Conservation (phyloP, 2,329 filamentous ascomycete species). For the Graphiopsis chlorocephala region DNA sequence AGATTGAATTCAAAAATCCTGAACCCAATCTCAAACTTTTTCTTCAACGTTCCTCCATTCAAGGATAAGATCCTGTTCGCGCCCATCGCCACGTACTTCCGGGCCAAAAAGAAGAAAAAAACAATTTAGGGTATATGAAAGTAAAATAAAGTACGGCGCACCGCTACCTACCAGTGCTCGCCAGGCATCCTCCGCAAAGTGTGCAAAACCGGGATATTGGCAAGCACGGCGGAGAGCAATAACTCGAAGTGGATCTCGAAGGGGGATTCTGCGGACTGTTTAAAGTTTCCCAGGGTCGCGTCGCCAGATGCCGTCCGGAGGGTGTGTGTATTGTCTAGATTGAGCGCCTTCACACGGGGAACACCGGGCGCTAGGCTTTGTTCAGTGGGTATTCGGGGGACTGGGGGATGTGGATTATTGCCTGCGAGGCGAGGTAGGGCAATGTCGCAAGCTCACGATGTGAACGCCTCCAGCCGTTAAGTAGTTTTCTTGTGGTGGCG, state of each 20-base stretch:
- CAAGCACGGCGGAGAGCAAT: not conserved
- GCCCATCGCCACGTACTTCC: not conserved
- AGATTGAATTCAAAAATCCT: not conserved
- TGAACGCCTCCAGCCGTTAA: not conserved
- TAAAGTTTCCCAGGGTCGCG: not conserved
- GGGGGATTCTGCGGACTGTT: not conserved
- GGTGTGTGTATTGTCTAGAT: not conserved
- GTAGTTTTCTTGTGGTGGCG: not conserved
- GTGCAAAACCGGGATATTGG: not conserved
- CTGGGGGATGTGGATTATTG: not conserved
- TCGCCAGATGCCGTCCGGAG: not conserved
- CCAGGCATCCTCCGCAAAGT: not conserved
- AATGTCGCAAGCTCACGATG: not conserved
- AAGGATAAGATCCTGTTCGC: not conserved
- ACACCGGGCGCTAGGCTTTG: not conserved
- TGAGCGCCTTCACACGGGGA: not conserved
- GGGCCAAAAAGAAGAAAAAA: not conserved
- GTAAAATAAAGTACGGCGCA: no score
- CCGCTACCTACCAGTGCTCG: no score
- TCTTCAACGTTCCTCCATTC: no score
- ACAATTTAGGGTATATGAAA: no score
- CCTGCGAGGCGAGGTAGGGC: not conserved
- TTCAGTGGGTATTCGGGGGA: not conserved
- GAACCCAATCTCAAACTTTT: not conserved
- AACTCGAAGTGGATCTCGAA: not conserved